Percentiles rank a stretch among this genome's conserved stretches.
phyloP scores from a whole-genome alignment of 176 grass and related monocot genomes.

The bread wheat (Triticum aestivum) region DNA sequence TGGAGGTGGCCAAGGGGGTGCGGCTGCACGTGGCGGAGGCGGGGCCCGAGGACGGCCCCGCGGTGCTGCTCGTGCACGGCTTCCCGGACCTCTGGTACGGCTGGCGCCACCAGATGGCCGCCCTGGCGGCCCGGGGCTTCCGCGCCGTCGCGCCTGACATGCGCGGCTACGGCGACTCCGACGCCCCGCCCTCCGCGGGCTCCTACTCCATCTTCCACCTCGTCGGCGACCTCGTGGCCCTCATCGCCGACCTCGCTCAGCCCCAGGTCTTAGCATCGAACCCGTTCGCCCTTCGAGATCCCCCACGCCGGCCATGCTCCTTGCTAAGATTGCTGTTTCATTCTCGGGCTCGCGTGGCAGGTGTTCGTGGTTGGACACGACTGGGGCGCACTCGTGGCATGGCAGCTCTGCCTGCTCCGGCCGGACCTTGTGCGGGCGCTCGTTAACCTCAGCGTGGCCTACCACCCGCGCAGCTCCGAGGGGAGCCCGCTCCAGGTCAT shows the following conservation, averaged over 20 bases:
- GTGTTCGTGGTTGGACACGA: constrained; percentile 83
- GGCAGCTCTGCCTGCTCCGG: constrained; percentile 72
- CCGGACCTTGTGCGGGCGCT: constrained; percentile 72
- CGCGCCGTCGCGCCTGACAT: constrained; percentile 73
- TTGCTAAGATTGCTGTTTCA: background rate
- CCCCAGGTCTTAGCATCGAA: constrained; percentile 31
- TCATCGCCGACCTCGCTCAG: constrained; percentile 61
- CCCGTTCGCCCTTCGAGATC: background rate
- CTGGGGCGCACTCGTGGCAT: constrained; percentile 77
- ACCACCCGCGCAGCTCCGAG: constrained; percentile 30
- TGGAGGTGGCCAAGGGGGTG: constrained; percentile 51
- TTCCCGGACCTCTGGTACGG: constrained; percentile 93
- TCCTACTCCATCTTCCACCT: constrained; percentile 64
- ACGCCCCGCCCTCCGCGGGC: constrained; percentile 22
- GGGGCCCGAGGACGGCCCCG: constrained; percentile 41
- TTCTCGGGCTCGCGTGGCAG: constrained; percentile 2
- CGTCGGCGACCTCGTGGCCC: constrained; percentile 79
- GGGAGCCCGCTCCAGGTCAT: constrained; percentile 47
- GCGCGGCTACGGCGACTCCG: constrained; percentile 74
- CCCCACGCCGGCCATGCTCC: background rate
- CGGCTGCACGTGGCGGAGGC: constrained; percentile 71
- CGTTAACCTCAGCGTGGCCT: constrained; percentile 66
- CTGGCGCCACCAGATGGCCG: constrained; percentile 78
- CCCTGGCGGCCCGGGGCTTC: constrained; percentile 54
- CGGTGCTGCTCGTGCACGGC: constrained; percentile 65